A percentile compares a stretch with the other conserved stretches of the same genome.
Evolutionary conservation across 345 rosid genomes (phyloP).

Genomic region (Trapa incisa): DNA sequence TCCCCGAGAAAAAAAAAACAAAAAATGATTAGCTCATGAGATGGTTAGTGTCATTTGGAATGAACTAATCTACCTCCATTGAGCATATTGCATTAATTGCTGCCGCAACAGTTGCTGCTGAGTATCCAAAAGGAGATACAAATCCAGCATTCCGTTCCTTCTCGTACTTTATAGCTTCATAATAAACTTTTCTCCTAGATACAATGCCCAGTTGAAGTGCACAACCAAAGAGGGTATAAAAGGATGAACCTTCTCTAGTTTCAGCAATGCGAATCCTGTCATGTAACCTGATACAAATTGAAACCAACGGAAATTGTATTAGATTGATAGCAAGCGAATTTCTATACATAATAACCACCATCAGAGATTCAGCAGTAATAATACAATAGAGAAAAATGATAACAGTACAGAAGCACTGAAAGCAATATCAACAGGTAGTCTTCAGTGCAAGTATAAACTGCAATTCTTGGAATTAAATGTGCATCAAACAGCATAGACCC

Average conservation of each 20-base stretch:
- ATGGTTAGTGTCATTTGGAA: constrained; percentile 2
- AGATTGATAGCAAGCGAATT: background rate
- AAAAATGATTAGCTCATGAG: too few species aligned
- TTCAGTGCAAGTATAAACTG: background rate
- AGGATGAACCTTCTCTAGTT: constrained; percentile 69
- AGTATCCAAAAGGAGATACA: constrained; percentile 83
- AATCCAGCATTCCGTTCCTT: constrained; percentile 81
- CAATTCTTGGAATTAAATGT: background rate
- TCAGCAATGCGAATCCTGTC: constrained; percentile 47
- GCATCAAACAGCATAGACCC: background rate
- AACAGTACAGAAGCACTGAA: background rate
- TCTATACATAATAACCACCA: background rate
- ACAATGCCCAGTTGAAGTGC: constrained; percentile 65
- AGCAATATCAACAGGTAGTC: background rate
- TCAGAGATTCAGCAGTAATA: background rate
- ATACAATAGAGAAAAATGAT: background rate
- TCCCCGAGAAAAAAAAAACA: too few species aligned
- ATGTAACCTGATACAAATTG: constrained; percentile 47
- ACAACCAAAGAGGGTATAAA: constrained; percentile 57
- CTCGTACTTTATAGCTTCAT: constrained; percentile 64
- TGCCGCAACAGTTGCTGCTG: constrained; percentile 56
- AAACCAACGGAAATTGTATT: background rate
- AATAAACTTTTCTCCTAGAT: constrained; percentile 70
- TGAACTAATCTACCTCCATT: constrained; percentile 50
- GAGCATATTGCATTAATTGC: constrained; percentile 60